Percentiles rank a stretch among this genome's conserved stretches.
These are phyloP conservation scores for Penicillium flavigenum DNA, from an alignment of 495 filamentous ascomycete genomes.

Conservation along the genomic window DNA sequence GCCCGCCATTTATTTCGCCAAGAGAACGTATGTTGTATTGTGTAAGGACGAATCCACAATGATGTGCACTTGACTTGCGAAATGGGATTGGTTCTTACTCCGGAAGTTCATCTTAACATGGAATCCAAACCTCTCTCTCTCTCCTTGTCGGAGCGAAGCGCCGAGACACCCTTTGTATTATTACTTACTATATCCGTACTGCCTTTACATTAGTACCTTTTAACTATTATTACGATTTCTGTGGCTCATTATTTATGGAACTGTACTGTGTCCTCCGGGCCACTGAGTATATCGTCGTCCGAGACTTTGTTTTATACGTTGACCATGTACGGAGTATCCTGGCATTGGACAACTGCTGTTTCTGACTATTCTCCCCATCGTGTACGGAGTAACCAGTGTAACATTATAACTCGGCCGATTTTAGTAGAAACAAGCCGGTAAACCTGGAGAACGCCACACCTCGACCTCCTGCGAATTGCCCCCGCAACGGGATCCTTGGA, in stretches of 20 bases:
- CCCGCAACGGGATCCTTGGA: slow-evolving; percentile 14
- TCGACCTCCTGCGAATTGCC: background rate
- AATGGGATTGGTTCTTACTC: slow-evolving; percentile 20
- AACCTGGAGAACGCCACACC: background rate
- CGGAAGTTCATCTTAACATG: slow-evolving; percentile 9
- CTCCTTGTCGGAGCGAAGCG: slow-evolving; percentile 1
- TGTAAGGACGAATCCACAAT: slow-evolving; percentile 16
- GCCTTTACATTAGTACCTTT: background rate
- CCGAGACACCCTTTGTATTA: slow-evolving; percentile 7
- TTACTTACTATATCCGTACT: background rate
- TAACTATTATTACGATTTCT: background rate
- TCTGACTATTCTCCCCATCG: background rate
- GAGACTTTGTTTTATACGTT: background rate
- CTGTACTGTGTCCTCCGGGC: slow-evolving; percentile 10
- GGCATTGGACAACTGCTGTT: background rate
- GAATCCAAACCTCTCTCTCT: background rate
- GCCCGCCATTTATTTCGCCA: slow-evolving; percentile 25
- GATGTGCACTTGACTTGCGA: slow-evolving; percentile 15
- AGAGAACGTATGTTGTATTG: slow-evolving; percentile 13
- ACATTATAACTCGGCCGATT: background rate
- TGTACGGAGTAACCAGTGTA: background rate
- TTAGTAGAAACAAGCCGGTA: background rate
- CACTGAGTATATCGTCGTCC: slow-evolving; percentile 11
- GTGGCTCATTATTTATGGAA: slow-evolving; percentile 8
- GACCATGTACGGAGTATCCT: background rate